A percentile compares a stretch with the other conserved stretches of the same genome.
phyloP scores from a whole-genome alignment of 2,329 filamentous ascomycete genomes.

The Aspergillus sp. region DNA sequence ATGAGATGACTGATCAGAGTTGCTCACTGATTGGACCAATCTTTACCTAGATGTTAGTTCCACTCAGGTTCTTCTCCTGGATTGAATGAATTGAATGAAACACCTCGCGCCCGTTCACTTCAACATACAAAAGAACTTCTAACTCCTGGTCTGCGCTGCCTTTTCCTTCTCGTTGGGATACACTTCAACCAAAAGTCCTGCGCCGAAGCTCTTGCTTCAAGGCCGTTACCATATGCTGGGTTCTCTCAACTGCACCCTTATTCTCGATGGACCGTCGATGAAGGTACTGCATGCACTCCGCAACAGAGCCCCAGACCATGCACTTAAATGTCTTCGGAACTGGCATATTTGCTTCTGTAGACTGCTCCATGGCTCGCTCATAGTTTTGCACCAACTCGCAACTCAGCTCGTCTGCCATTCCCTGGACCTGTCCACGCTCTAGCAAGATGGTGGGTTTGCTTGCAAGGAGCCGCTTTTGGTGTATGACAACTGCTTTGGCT shows the following conservation, averaged over 20 bases:
- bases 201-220: slow-evolving; percentile 38
- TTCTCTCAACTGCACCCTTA: slow-evolving; percentile 66
- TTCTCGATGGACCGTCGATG: slow-evolving; percentile 69
- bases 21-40: no score
- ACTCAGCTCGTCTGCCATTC: slow-evolving; percentile 88
- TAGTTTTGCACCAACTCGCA: slow-evolving; percentile 44
- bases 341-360: background rate
- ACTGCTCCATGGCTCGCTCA: background rate
- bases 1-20: no score
- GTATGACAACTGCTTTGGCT: slow-evolving; percentile 39
- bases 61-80: no score
- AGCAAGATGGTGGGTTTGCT: slow-evolving; percentile 41
- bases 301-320: slow-evolving; percentile 54
- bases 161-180: no score
- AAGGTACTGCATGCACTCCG: slow-evolving; percentile 54
- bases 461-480: slow-evolving; percentile 26
- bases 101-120: no score
- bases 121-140: no score
- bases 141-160: no score
- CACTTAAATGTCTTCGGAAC: slow-evolving; percentile 52
- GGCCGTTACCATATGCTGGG: slow-evolving; percentile 60
- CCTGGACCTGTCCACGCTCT: slow-evolving; percentile 73
- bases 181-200: no score
- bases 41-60: no score
- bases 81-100: no score